Percentiles rank a stretch among this genome's conserved stretches.
phyloP scores from a whole-genome alignment of 192 early-diverging fungal genomes.

The Entomortierella beljakovae region DNA sequence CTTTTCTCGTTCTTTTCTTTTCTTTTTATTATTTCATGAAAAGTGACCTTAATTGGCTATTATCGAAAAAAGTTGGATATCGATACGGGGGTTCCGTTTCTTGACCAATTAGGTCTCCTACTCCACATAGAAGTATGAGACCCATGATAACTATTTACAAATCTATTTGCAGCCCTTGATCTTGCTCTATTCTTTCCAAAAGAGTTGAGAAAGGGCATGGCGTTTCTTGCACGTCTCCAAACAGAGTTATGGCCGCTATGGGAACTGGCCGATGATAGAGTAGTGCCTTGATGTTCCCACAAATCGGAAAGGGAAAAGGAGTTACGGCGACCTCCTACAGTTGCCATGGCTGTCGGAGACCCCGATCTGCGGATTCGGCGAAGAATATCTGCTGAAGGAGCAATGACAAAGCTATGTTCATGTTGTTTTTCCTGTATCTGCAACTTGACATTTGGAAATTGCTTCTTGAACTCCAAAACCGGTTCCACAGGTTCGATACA shows the following conservation, averaged over 20 bases:
- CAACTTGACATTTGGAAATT: conserved; percentile 17
- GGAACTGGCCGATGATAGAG: neutral
- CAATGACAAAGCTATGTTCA: conserved; percentile 28
- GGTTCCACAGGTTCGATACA: neutral
- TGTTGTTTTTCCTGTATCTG: conserved; percentile 27
- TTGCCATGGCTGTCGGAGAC: too few relatives aligned
- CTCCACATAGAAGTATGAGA: neutral
- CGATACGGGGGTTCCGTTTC: neutral
- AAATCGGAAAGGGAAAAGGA: neutral
- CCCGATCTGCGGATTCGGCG: conserved; percentile 15
- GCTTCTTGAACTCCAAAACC: conserved; percentile 24
- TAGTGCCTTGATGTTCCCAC: neutral
- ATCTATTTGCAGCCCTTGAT: neutral
- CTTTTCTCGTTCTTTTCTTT: neutral
- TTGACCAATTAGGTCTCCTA: neutral
- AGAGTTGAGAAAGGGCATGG: neutral
- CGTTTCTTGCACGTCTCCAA: neutral
- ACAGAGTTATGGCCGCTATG: neutral
- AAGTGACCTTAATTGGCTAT: neutral
- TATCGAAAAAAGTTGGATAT: neutral
- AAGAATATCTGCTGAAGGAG: conserved; percentile 15
- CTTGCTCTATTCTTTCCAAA: neutral
- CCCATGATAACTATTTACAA: neutral
- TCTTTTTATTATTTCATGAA: neutral
- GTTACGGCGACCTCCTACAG: neutral